Evolutionary conservation across 768 basidiomycete genomes (phyloP).

Genomic region (Podaxis sp.): DNA sequence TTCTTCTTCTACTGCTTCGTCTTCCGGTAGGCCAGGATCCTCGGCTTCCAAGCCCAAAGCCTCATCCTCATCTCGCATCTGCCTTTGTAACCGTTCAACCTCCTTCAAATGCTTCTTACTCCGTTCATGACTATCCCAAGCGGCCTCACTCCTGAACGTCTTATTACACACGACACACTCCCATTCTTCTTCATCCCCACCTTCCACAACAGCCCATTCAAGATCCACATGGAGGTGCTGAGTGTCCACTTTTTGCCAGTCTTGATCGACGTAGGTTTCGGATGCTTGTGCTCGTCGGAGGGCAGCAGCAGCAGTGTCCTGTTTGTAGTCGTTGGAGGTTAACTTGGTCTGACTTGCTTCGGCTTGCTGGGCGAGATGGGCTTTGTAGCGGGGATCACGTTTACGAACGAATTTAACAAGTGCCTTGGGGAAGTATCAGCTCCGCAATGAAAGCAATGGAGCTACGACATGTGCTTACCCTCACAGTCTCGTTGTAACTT

Average conservation of each 20-base stretch:
- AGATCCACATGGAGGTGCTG: conserved; percentile 54
- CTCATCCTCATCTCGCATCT: conserved; percentile 77
- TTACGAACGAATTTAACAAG: conserved; percentile 77
- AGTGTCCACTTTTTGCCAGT: conserved; percentile 76
- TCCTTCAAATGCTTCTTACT: conserved; percentile 93
- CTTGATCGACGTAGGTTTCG: conserved; percentile 73
- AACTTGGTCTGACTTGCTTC: conserved; percentile 27
- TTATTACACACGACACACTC: conserved; percentile 96
- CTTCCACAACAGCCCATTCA: conserved; percentile 75
- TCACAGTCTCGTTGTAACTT: conserved; percentile 91
- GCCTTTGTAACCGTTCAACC: conserved; percentile 70
- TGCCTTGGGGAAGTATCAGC: conserved; percentile 41
- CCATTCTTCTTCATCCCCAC: conserved; percentile 76
- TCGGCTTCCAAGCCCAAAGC: conserved; percentile 52
- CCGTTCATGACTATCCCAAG: conserved; percentile 95
- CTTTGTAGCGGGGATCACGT: conserved; percentile 86
- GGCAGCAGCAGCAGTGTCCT: conserved; percentile 25
- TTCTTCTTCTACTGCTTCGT: conserved; percentile 1
- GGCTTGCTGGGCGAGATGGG: conserved; percentile 52
- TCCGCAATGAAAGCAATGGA: neutral
- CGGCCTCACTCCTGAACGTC: conserved; percentile 85
- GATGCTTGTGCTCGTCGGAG: conserved; percentile 30
- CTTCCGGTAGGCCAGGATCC: conserved; percentile 7
- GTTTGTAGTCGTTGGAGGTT: conserved; percentile 31
- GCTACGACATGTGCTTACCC: conserved; percentile 47